Percentiles rank a stretch among this genome's conserved stretches.
Evolutionary conservation across 257 asterid genomes (phyloP).

Genomic region (Solanum corneliomulleri): DNA sequence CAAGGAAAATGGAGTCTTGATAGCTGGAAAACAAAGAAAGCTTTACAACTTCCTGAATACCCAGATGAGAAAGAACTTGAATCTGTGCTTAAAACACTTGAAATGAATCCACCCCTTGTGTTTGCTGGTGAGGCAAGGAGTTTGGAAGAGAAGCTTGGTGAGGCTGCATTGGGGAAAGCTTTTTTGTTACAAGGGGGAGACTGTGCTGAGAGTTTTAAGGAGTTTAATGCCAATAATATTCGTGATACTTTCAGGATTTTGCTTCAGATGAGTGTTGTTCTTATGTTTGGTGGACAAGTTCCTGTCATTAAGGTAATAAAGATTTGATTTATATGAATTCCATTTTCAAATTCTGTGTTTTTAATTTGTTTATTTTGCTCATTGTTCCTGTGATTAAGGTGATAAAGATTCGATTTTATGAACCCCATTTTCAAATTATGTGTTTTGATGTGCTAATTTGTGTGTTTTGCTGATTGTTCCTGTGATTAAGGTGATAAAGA

Average conservation of each 20-base stretch:
- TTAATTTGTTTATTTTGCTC: not conserved
- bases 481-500: too few relatives aligned
- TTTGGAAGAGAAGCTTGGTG: slow-evolving; percentile 70
- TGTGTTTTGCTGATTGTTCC: too few relatives aligned
- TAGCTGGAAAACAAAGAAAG: slow-evolving; percentile 62
- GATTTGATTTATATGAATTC: not conserved
- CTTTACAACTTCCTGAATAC: slow-evolving; percentile 73
- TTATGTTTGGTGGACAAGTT: slow-evolving; percentile 75
- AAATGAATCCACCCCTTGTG: slow-evolving; percentile 63
- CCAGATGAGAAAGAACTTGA: slow-evolving; percentile 52
- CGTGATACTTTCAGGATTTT: slow-evolving; percentile 72
- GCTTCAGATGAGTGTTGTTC: slow-evolving; percentile 79
- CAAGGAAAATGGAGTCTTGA: slow-evolving; percentile 37
- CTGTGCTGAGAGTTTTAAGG: slow-evolving; percentile 83
- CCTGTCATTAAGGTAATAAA: slow-evolving; percentile 65
- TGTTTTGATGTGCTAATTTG: too few relatives aligned
- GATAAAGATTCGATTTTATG: too few relatives aligned
- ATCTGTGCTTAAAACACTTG: slow-evolving; percentile 45
- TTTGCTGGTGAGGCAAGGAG: slow-evolving; percentile 82
- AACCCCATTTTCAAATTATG: too few relatives aligned
- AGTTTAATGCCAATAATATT: slow-evolving; percentile 62
- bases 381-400: too few relatives aligned
- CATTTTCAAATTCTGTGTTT: not conserved
- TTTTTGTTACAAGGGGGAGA: slow-evolving; percentile 86
- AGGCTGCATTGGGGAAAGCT: slow-evolving; percentile 74